Evolutionary conservation across 345 rosid genomes (phyloP).

Genomic region (Acer campestre): DNA sequence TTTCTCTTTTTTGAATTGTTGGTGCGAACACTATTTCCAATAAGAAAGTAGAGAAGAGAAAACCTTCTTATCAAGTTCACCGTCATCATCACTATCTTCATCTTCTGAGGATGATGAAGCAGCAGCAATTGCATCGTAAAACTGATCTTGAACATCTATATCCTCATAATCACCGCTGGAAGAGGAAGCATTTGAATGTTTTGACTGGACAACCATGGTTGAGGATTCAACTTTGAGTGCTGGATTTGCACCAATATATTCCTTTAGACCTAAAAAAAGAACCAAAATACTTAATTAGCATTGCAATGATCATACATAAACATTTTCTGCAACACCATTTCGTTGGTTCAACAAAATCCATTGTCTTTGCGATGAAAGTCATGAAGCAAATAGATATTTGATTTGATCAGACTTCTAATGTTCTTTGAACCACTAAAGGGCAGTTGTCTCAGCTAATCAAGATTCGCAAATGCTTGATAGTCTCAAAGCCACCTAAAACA

Average conservation of each 20-base stretch:
- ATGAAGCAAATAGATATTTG: background rate
- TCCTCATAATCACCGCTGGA: conserved; percentile 63
- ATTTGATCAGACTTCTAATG: background rate
- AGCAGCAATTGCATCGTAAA: conserved; percentile 85
- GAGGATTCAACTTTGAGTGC: conserved; percentile 59
- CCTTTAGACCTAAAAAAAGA: conserved; percentile 74
- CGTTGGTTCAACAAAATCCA: background rate
- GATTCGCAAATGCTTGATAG: background rate
- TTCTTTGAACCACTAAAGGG: background rate
- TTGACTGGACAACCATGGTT: conserved; percentile 55
- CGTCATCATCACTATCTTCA: conserved; percentile 65
- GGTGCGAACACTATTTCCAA: background rate
- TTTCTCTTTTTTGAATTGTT: background rate
- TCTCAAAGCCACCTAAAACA: background rate
- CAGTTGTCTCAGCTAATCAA: conserved; percentile 16
- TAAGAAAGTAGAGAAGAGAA: conserved; percentile 22
- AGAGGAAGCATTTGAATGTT: conserved; percentile 43
- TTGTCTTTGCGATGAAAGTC: background rate
- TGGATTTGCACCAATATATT: conserved; percentile 93
- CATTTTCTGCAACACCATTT: background rate
- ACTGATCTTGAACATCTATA: conserved; percentile 67
- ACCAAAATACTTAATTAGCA: conserved; percentile 21
- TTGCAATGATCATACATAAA: conserved; percentile 11
- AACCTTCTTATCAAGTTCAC: conserved; percentile 50
- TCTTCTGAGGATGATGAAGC: conserved; percentile 73